Evolutionary conservation across 2,329 filamentous ascomycete genomes (phyloP).

Genomic region (Trichoderma sp.): DNA sequence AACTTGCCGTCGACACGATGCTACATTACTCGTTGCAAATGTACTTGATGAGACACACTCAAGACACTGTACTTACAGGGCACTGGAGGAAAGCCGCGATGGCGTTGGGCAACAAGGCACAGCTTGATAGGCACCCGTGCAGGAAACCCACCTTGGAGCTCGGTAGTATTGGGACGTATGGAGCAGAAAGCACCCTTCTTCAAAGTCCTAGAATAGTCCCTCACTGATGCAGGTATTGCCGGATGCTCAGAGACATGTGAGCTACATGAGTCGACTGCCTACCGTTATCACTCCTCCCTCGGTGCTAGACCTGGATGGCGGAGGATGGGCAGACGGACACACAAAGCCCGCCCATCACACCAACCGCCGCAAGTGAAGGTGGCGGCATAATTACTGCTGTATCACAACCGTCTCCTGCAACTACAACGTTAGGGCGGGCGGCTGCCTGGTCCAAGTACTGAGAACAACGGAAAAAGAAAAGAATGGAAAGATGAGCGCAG

Average conservation of each 20-base stretch:
- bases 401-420: conserved; percentile 7
- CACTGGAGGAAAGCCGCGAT: background rate
- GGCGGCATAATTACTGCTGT: conserved; percentile 17
- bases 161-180: background rate
- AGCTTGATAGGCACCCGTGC: conserved; percentile 23
- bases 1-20: background rate
- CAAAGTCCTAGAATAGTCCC: too few species aligned
- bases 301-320: conserved; percentile 14
- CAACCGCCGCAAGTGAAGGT: background rate
- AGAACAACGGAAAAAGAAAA: too few species aligned
- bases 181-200: too few species aligned
- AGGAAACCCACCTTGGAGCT: background rate
- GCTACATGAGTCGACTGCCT: background rate
- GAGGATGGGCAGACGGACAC: background rate
- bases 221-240: too few species aligned
- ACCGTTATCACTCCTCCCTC: background rate
- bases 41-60: background rate
- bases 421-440: conserved; percentile 9
- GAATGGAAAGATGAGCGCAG: background rate
- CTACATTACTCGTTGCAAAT: background rate
- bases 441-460: background rate
- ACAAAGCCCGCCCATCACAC: background rate
- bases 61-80: background rate
- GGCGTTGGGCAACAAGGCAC: conserved; percentile 21
- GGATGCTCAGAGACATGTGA: too few species aligned